phyloP scores from a whole-genome alignment of 129 eudicot species.

The sunflower (Helianthus annuus) region DNA sequence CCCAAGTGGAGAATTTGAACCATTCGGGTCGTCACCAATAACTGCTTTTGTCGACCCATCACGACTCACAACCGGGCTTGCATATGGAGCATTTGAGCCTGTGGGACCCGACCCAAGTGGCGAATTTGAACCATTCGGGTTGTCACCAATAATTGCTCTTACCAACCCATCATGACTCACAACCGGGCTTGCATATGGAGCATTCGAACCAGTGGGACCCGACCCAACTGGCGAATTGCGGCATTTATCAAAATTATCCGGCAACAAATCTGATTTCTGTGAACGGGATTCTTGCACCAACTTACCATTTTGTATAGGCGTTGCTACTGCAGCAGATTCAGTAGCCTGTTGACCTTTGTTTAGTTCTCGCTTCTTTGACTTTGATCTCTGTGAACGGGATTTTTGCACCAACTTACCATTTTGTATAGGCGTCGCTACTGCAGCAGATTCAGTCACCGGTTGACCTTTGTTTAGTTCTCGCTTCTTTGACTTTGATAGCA shows the following conservation, averaged over 20 bases:
- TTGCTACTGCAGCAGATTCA: constrained; percentile 12
- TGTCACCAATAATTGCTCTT: constrained; percentile 24
- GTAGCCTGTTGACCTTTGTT: not conserved
- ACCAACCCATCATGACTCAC: not conserved
- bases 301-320: constrained; percentile 15
- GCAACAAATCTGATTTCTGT: constrained; percentile 14
- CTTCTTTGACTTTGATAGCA: constrained; percentile 22
- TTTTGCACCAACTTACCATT: constrained; percentile 21
- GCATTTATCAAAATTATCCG: constrained; percentile 21
- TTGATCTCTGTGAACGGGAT: constrained; percentile 18
- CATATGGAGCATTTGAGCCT: no score
- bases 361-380: constrained; percentile 10
- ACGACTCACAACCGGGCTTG: no score
- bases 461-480: constrained; percentile 23
- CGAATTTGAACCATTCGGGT: not conserved
- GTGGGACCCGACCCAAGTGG: no score
- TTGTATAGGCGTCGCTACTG: constrained; percentile 7
- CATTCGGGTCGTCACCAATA: no score
- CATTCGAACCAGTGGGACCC: constrained; percentile 14
- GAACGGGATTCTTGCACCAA: constrained; percentile 23
- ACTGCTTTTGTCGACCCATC: no score
- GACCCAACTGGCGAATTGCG: constrained; percentile 25
- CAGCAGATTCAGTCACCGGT: not conserved
- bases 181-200: not conserved
- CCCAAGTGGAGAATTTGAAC: constrained; percentile 11